Evolutionary conservation across 208 protist genomes (phyloP).

Genomic region (Blastocrithidia nonstop): DNA sequence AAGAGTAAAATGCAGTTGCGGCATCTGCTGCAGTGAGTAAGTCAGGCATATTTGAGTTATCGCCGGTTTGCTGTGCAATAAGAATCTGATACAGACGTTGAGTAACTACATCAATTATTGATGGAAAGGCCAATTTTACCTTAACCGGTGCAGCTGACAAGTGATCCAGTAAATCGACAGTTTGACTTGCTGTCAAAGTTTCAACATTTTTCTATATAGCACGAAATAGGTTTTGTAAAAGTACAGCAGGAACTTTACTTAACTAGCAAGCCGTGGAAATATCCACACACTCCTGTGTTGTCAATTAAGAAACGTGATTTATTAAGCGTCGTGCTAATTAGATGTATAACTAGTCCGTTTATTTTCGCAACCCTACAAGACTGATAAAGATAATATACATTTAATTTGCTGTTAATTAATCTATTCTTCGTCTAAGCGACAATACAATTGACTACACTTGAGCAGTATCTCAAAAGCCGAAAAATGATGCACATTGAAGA

Average conservation of each 20-base stretch:
- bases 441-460: constrained; percentile 56
- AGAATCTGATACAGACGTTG: too few relatives aligned
- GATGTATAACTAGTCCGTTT: constrained; percentile 27
- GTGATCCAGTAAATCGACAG: constrained; percentile 46
- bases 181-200: constrained; percentile 19
- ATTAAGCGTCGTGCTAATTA: constrained; percentile 26
- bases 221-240: constrained; percentile 28
- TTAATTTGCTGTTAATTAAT: constrained; percentile 32
- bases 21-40: too few relatives aligned
- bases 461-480: constrained; percentile 78
- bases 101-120: too few relatives aligned
- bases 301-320: constrained; percentile 34
- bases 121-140: constrained; percentile 8
- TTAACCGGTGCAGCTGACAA: constrained; percentile 13
- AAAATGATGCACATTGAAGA: constrained; percentile 64
- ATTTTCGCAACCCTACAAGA: constrained; percentile 50
- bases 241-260: constrained; percentile 19
- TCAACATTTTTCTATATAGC: constrained; percentile 18
- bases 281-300: constrained; percentile 54
- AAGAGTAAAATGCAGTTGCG: too few relatives aligned
- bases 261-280: too few relatives aligned
- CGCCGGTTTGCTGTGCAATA: too few relatives aligned
- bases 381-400: constrained; percentile 44
- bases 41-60: too few relatives aligned
- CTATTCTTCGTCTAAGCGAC: constrained; percentile 39